Conservation (phyloP, 176 grass and related monocot genomes). For the Zea luxurians region DNA sequence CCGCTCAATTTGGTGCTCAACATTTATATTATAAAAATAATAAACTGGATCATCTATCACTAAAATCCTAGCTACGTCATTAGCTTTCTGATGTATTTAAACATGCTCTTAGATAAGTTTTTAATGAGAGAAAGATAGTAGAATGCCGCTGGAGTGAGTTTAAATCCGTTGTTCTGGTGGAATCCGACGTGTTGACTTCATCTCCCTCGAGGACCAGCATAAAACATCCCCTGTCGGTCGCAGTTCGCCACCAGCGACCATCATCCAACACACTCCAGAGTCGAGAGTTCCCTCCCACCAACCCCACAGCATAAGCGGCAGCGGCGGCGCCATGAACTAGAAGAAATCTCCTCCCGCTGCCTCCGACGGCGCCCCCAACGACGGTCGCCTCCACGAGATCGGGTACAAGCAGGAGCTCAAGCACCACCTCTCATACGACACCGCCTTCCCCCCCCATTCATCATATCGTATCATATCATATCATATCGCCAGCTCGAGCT, state of each 20-base stretch:
- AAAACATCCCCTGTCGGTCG: not conserved
- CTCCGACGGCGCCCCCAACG: not conserved
- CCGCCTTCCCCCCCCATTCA: not conserved
- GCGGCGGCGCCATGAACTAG: not conserved
- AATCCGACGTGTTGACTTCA: not conserved
- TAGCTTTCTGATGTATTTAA: too few relatives aligned
- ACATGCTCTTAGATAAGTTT: too few relatives aligned
- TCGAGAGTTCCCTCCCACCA: not conserved
- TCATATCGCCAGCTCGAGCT: not conserved
- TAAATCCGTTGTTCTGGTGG: not conserved
- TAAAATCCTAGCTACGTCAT: too few relatives aligned
- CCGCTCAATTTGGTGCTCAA: too few relatives aligned
- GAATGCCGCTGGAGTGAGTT: too few relatives aligned
- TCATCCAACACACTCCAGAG: not conserved
- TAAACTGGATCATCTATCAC: too few relatives aligned
- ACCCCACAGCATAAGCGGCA: not conserved
- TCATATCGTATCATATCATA: too few relatives aligned
- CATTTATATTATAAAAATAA: too few relatives aligned
- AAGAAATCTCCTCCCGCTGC: not conserved
- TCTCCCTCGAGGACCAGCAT: not conserved
- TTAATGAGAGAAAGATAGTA: too few relatives aligned
- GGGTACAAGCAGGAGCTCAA: constrained; percentile 88
- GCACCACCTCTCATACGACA: constrained; percentile 58
- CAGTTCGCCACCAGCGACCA: too few relatives aligned
- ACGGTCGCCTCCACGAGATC: constrained; percentile 47